Evolutionary conservation across 441 rosid genomes (phyloP).

Genomic region (Flueggea neowawraea): DNA sequence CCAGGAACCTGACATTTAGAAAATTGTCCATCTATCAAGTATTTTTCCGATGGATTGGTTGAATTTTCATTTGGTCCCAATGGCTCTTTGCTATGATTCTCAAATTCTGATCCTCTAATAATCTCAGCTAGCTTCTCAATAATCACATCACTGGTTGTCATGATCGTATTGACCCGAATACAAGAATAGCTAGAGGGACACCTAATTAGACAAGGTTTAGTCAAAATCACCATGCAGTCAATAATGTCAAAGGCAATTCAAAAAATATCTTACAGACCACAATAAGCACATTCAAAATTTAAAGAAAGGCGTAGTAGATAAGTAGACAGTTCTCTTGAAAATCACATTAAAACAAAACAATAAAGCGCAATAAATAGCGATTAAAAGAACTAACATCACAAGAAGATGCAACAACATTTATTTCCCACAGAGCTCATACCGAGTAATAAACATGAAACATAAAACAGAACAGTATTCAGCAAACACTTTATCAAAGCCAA

Average conservation of each 20-base stretch:
- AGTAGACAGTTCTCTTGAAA: no score
- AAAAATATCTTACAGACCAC: not conserved
- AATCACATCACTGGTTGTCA: slow-evolving; percentile 62
- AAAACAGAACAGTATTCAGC: not conserved
- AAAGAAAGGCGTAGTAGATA: no score
- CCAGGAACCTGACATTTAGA: slow-evolving; percentile 74
- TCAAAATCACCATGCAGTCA: not conserved
- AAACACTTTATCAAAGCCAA: no score
- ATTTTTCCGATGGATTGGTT: slow-evolving; percentile 3
- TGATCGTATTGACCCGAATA: slow-evolving; percentile 79
- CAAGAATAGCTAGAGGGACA: slow-evolving; percentile 86
- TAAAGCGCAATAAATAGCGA: no score
- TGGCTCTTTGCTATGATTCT: not conserved
- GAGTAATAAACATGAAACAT: no score
- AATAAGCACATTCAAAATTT: not conserved
- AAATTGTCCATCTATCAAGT: slow-evolving; percentile 24
- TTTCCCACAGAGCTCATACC: no score
- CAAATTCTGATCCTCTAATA: slow-evolving; percentile 31
- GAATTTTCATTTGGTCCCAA: slow-evolving; percentile 1
- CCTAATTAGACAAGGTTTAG: slow-evolving; percentile 32
- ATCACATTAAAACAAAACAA: no score
- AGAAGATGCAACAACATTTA: no score
- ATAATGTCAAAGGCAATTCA: not conserved
- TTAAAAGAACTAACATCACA: no score
- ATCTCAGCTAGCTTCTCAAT: slow-evolving; percentile 59